A percentile compares a stretch with the other conserved stretches of the same genome.
phyloP scores from a whole-genome alignment of 2,329 filamentous ascomycete species.

The Trichophyton simii region DNA sequence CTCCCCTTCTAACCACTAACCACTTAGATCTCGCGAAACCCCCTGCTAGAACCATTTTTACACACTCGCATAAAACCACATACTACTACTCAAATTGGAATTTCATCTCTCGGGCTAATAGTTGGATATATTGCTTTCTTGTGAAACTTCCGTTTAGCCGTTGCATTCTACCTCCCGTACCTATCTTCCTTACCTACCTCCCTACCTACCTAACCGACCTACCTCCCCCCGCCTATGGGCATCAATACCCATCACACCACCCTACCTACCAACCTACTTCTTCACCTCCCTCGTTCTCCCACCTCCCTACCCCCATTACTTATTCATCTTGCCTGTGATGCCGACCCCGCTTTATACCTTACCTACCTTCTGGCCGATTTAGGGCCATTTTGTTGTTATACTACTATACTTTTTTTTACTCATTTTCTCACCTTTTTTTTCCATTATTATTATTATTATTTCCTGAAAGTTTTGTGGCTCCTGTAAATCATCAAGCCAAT shows the following conservation, averaged over 20 bases:
- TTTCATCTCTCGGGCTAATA: conserved; percentile 1
- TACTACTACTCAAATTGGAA: conserved; percentile 4
- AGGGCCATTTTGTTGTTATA: too few relatives aligned
- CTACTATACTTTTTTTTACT: too few relatives aligned
- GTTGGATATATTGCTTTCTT: conserved; percentile 1
- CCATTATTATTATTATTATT: not conserved
- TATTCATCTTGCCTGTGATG: too few relatives aligned
- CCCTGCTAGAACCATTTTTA: not conserved
- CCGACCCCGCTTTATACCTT: not conserved
- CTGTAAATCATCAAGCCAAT: conserved; percentile 1
- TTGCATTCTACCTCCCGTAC: not conserved
- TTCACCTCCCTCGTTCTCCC: not conserved
- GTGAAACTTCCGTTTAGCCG: conserved; percentile 1
- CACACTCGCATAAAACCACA: not conserved
- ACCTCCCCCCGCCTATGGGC: too few relatives aligned
- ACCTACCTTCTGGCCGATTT: not conserved
- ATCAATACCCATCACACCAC: not conserved
- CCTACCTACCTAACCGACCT: not conserved
- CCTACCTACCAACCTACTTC: not conserved
- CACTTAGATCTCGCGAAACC: not conserved
- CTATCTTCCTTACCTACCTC: not conserved
- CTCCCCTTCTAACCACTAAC: not conserved
- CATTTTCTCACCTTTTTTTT: not conserved
- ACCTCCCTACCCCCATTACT: not conserved
- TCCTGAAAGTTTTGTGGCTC: not conserved